phyloP scores from a whole-genome alignment of 352 stramenopile genomes.

The Pythium rishiriense region DNA sequence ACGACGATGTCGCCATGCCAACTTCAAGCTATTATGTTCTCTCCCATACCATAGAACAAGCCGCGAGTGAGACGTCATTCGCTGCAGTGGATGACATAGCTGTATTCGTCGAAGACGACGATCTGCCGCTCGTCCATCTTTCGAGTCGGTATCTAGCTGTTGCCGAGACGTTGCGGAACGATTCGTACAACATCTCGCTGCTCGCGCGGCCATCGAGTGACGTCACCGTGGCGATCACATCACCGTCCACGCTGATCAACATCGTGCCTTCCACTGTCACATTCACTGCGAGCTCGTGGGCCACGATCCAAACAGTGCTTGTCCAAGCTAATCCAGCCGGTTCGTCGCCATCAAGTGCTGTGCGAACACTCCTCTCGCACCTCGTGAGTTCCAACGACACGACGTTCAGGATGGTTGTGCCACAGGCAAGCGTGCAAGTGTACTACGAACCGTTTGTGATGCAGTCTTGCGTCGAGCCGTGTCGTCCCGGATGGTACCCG shows the following conservation, averaged over 20 bases:
- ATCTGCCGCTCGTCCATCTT: constrained; percentile 54
- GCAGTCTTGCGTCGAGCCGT: constrained; percentile 47
- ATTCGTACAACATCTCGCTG: constrained; percentile 53
- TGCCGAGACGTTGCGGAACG: constrained; percentile 43
- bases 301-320: constrained; percentile 33
- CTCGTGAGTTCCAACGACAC: constrained; percentile 38
- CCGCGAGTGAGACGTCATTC: constrained; percentile 40
- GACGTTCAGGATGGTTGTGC: constrained; percentile 39
- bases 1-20: constrained; percentile 32
- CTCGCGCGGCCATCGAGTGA: constrained; percentile 40
- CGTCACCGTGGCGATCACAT: constrained; percentile 38
- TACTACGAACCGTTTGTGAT: constrained; percentile 56
- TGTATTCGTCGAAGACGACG: constrained; percentile 51
- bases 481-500: constrained; percentile 54
- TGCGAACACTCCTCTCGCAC: constrained; percentile 36
- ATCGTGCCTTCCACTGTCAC: constrained; percentile 30
- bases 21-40: constrained; percentile 27
- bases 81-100: constrained; percentile 30
- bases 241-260: constrained; percentile 30
- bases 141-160: constrained; percentile 50
- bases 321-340: constrained; percentile 13
- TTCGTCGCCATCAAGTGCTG: neutral
- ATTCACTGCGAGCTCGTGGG: constrained; percentile 46
- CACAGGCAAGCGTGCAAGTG: constrained; percentile 45
- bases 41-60: constrained; percentile 37